Evolutionary conservation across 768 basidiomycete genomes (phyloP).

Genomic region (Phaeotremella fagi): DNA sequence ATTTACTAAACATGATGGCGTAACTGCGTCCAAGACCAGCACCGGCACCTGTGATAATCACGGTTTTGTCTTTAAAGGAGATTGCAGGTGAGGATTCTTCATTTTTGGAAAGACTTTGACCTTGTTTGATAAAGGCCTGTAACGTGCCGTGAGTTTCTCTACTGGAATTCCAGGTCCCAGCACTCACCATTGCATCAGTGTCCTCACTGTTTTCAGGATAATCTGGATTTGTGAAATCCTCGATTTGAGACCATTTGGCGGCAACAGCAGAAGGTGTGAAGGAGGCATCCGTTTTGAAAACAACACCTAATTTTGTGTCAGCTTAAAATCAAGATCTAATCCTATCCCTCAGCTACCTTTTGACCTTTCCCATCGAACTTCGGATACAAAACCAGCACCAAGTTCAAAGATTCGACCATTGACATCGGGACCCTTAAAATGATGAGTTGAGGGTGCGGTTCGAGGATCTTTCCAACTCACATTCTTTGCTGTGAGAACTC

Average conservation of each 20-base stretch:
- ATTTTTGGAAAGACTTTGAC: conserved; percentile 64
- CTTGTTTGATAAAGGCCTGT: conserved; percentile 58
- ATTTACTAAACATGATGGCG: conserved; percentile 80
- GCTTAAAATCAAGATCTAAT: background rate
- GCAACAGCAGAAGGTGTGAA: conserved; percentile 96
- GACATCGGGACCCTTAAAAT: conserved; percentile 43
- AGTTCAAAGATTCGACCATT: conserved; percentile 68
- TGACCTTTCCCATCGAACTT: conserved; percentile 89
- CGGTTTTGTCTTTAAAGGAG: conserved; percentile 81
- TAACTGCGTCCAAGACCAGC: conserved; percentile 90
- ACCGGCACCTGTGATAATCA: conserved; percentile 90
- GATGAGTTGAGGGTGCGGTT: background rate
- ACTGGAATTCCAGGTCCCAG: background rate
- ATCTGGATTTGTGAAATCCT: conserved; percentile 64
- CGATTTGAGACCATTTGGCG: conserved; percentile 73
- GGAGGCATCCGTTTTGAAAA: conserved; percentile 82
- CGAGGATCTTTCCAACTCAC: conserved; percentile 39
- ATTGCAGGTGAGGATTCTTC: conserved; percentile 64
- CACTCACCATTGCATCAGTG: conserved; percentile 45
- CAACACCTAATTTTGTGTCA: conserved; percentile 44
- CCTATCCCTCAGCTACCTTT: conserved; percentile 55
- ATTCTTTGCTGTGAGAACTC: conserved; percentile 77
- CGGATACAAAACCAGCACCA: conserved; percentile 85
- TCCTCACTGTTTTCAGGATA: conserved; percentile 68
- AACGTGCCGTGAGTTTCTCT: conserved; percentile 14